Base-by-base conservation (phyloP, 495 filamentous ascomycete species). In the Aspergillus affinis region DNA sequence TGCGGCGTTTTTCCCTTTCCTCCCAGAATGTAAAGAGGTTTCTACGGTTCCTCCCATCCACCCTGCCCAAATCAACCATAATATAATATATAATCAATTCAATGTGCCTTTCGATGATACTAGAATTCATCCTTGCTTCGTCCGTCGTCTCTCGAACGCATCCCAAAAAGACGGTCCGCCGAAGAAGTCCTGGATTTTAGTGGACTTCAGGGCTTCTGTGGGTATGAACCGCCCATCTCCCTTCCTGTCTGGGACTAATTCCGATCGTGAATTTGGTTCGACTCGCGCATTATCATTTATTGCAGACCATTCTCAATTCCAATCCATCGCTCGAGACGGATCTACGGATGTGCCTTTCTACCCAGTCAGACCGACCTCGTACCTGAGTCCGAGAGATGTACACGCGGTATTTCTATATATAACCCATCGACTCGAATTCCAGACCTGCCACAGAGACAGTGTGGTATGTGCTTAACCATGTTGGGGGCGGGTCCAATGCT, bases 171-270 rank as follows among this genome's bases (percentile, higher is more conserved):
- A 46, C 36, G 46, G 54, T 36, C 57, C 52, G 54, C 23, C 23
- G 23, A 26, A 26, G 26, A 59, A 32, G 49, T 30, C 46, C 55
- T 52, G 29, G 45, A 30, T 62, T 63, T 61, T 48, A 23, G 67
- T 69, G 64, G 64, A 60, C 62, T 62, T 67, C 67, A 69, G 67
- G 67, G 67, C 67, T 69, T 65, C 62, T 63, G 67, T 69, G 67
- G 67, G 60, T 54, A 60, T 65, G 63, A 64, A 64, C 65, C 59
- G 57, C 19, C 44, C 48, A 55, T 65, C 45, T 48, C 58, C 46
- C 41, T 46, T 41, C 51, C 51, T 51, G 19, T 41, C 15, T 20
- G n/a, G 53, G 53, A 55, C 32, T 46, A 18, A 20, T 7, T 18
- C n/a, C 17, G 32, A 44, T 46, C 30, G 26, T 9, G 52, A 20